Evolutionary conservation across 768 basidiomycete species (phyloP).

Genomic region (Termitomyces sp.): DNA sequence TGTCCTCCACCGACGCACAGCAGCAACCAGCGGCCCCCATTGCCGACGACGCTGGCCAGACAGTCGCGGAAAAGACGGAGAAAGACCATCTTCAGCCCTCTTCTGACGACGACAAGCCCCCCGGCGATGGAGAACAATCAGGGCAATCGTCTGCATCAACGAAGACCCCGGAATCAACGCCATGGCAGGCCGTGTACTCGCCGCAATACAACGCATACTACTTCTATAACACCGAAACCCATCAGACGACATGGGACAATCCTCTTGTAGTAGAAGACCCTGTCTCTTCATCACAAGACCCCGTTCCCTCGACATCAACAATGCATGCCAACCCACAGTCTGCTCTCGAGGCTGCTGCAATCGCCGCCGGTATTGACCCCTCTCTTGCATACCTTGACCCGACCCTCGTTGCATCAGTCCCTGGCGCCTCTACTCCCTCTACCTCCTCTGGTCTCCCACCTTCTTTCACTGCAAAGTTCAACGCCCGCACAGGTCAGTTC

Average conservation of each 20-base stretch:
- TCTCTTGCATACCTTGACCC: constrained; percentile 79
- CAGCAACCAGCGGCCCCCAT: background rate
- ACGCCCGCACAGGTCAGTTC: constrained; percentile 77
- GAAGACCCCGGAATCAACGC: constrained; percentile 7
- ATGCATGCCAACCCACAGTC: constrained; percentile 30
- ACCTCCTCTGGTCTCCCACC: constrained; percentile 31
- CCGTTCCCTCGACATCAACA: constrained; percentile 17
- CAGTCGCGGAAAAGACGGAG: background rate
- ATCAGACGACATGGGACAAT: constrained; percentile 83
- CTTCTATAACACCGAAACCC: constrained; percentile 71
- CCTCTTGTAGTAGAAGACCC: constrained; percentile 38
- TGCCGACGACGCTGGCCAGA: background rate
- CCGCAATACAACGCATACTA: constrained; percentile 79
- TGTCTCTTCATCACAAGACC: constrained; percentile 15
- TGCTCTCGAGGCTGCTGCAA: constrained; percentile 63
- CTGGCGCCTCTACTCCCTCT: constrained; percentile 20
- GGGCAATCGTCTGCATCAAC: background rate
- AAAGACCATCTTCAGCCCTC: background rate
- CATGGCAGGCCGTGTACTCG: constrained; percentile 83
- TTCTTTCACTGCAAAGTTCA: constrained; percentile 68
- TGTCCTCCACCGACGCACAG: background rate
- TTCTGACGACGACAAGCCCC: background rate
- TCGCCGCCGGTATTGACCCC: constrained; percentile 81
- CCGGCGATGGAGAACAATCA: background rate
- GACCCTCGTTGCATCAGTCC: constrained; percentile 40